These are phyloP conservation scores for Rhodomyrtus psidioides DNA, from an alignment of 441 rosid species.

Conservation along the genomic window DNA sequence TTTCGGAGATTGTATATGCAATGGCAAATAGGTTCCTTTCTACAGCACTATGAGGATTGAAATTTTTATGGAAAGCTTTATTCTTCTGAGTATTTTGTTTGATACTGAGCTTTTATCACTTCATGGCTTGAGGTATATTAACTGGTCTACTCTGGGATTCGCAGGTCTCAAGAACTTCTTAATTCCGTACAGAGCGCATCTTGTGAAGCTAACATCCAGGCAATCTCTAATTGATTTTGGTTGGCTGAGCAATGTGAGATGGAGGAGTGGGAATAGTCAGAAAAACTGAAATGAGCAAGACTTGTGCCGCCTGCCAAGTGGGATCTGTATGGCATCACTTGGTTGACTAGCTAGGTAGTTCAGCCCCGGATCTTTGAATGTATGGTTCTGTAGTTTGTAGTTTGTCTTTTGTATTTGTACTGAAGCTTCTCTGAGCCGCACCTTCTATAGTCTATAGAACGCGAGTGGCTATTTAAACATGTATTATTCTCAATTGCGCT, in stretches of 20 bases:
- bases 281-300: conserved; percentile 21
- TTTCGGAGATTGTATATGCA: neutral
- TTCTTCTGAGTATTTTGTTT: neutral
- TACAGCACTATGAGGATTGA: neutral
- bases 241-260: conserved; percentile 50
- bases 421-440: neutral
- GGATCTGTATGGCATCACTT: neutral
- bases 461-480: neutral
- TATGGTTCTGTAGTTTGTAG: neutral
- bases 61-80: neutral
- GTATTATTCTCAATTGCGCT: neutral
- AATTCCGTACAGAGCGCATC: conserved; percentile 74
- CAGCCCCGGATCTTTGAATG: neutral
- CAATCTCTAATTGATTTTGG: conserved; percentile 48
- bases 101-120: neutral
- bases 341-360: neutral
- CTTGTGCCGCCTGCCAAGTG: neutral
- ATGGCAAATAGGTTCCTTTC: neutral
- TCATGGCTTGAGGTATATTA: neutral
- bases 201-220: conserved; percentile 44
- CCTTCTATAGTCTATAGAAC: neutral
- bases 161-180: conserved; percentile 67
- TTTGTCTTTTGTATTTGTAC: neutral
- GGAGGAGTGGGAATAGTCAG: conserved; percentile 46
- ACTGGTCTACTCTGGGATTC: neutral